Evolutionary conservation across 805 yeast species (phyloP).

Genomic region (Saturnispora galanensis): DNA sequence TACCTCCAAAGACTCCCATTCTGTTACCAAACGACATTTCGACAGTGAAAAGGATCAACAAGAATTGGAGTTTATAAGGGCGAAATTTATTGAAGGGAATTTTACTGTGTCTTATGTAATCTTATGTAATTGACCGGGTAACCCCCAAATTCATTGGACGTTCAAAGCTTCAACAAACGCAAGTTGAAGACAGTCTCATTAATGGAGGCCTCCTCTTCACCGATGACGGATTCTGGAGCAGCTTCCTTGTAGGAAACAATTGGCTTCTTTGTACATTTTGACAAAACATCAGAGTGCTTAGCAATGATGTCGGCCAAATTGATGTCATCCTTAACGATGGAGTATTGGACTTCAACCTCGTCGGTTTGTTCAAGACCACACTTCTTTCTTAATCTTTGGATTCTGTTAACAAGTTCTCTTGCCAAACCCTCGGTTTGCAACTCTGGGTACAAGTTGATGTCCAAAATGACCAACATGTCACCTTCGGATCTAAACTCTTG

Average conservation of each 20-base stretch:
- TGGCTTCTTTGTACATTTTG: constrained; percentile 68
- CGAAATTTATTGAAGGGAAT: neutral
- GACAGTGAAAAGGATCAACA: neutral
- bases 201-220: constrained; percentile 79
- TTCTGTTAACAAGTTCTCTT: constrained; percentile 93
- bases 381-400: constrained; percentile 95
- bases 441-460: constrained; percentile 78
- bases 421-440: constrained; percentile 90
- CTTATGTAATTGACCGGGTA: neutral
- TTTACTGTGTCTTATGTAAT: neutral
- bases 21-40: constrained; percentile 25
- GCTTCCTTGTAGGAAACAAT: constrained; percentile 38
- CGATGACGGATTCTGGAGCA: constrained; percentile 40
- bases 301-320: constrained; percentile 51
- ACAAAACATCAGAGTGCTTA: constrained; percentile 56
- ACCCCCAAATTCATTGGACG: neutral
- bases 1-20: constrained; percentile 20
- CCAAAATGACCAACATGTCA: constrained; percentile 84
- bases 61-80: neutral
- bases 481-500: constrained; percentile 81
- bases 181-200: constrained; percentile 72
- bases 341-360: constrained; percentile 81
- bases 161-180: constrained; percentile 61
- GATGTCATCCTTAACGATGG: constrained; percentile 59
- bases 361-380: constrained; percentile 91